Conservation (phyloP, 1,284 basidiomycete species). For the Leucoagaricus sp. region DNA sequence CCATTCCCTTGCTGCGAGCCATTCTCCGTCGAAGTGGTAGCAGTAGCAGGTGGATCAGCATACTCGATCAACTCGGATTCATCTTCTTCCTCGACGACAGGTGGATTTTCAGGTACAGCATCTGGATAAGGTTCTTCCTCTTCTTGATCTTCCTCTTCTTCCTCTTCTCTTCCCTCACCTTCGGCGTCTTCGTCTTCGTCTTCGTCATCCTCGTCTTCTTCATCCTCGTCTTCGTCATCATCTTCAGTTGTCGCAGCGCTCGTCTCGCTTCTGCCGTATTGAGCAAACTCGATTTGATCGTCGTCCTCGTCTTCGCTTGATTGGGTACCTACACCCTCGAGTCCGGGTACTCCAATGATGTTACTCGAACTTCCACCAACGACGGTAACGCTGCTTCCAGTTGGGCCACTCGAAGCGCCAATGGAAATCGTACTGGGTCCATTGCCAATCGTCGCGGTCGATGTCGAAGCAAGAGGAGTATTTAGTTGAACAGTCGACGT, state of each 20-base stretch:
- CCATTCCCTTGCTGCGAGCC: background rate
- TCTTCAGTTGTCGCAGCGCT: background rate
- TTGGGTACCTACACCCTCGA: background rate
- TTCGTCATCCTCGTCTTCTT: constrained; percentile 4
- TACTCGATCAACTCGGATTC: background rate
- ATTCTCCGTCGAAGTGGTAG: background rate
- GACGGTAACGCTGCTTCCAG: background rate
- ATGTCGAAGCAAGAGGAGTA: background rate
- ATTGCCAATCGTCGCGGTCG: background rate
- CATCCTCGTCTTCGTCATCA: background rate
- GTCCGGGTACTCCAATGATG: background rate
- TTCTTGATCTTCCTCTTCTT: constrained; percentile 2
- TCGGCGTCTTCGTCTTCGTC: background rate
- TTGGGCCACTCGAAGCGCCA: background rate
- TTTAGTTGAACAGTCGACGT: background rate
- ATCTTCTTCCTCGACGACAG: constrained; percentile 1
- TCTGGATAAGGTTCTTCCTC: constrained; percentile 1
- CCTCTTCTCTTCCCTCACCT: background rate
- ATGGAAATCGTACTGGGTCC: background rate
- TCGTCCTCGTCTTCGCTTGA: background rate
- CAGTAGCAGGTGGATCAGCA: background rate
- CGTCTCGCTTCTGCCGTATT: background rate
- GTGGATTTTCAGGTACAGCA: constrained; percentile 1
- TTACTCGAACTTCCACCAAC: background rate
- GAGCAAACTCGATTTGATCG: background rate